These are phyloP conservation scores for Leccinum truebloodii DNA, from an alignment of 768 basidiomycete species.

Conservation along the genomic window DNA sequence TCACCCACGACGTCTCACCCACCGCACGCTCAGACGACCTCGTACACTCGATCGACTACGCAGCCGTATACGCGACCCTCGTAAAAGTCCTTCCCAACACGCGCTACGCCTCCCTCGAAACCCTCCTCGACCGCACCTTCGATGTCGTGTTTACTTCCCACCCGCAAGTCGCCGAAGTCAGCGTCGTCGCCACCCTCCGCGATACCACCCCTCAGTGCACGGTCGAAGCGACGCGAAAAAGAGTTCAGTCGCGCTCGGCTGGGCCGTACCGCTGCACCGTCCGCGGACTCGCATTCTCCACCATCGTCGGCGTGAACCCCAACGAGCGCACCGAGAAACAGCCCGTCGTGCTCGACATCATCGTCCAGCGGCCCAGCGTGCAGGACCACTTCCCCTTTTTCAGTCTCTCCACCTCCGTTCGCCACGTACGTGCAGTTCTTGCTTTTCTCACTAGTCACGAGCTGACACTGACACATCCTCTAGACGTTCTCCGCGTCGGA, in stretches of 20 bases:
- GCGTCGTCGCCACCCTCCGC: slow-evolving; percentile 48
- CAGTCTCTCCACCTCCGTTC: slow-evolving; percentile 36
- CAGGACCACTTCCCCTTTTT: slow-evolving; percentile 16
- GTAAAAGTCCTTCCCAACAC: slow-evolving; percentile 24
- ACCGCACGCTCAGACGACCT: slow-evolving; percentile 58
- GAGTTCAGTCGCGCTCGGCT: slow-evolving; percentile 14
- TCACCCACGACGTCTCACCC: slow-evolving; percentile 49
- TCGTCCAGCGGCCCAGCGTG: slow-evolving; percentile 24
- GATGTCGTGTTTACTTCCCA: slow-evolving; percentile 38
- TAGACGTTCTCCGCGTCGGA: slow-evolving; percentile 51
- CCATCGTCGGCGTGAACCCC: slow-evolving; percentile 68
- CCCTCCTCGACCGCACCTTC: slow-evolving; percentile 45
- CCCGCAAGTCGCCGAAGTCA: slow-evolving; percentile 36
- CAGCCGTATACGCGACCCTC: slow-evolving; percentile 38
- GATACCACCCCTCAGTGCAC: slow-evolving; percentile 47
- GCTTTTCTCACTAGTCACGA: neutral
- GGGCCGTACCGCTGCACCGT: slow-evolving; percentile 28
- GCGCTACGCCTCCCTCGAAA: slow-evolving; percentile 46
- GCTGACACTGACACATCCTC: neutral
- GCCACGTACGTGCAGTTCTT: neutral
- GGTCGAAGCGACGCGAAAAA: slow-evolving; percentile 38
- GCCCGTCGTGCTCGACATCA: slow-evolving; percentile 53
- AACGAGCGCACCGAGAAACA: slow-evolving; percentile 69
- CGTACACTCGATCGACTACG: slow-evolving; percentile 63
- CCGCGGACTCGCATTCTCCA: slow-evolving; percentile 46